Percentiles rank a stretch among this genome's conserved stretches.
These are phyloP conservation scores for Podochytrium sp. DNA, from an alignment of 192 early-diverging fungal genomes.

Conservation along the genomic window DNA sequence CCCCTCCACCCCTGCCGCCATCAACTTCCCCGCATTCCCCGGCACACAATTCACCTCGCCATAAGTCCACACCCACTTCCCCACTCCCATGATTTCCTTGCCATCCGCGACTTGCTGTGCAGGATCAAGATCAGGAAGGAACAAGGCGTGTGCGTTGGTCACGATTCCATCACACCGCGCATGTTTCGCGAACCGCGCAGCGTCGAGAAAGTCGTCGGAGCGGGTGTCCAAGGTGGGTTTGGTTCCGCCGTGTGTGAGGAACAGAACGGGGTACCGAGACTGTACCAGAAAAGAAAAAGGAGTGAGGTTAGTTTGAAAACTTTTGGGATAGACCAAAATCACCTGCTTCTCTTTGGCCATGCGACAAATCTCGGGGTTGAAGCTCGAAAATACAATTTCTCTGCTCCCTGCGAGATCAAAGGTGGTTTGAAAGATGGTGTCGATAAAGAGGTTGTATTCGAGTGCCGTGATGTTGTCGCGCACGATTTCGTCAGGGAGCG, in stretches of 20 bases:
- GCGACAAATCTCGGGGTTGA: slow-evolving; percentile 87
- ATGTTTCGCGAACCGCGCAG: slow-evolving; percentile 76
- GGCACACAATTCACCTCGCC: slow-evolving; percentile 16
- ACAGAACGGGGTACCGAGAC: slow-evolving; percentile 85
- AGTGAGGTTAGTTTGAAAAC: neutral
- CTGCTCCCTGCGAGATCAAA: slow-evolving; percentile 64
- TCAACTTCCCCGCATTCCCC: slow-evolving; percentile 6
- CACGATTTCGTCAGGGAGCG: slow-evolving; percentile 88
- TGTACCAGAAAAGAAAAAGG: too few species aligned
- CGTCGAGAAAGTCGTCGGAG: slow-evolving; percentile 78
- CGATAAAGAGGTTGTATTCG: slow-evolving; percentile 86
- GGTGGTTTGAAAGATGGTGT: slow-evolving; percentile 80
- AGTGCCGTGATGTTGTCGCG: too few species aligned
- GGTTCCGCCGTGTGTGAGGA: slow-evolving; percentile 85
- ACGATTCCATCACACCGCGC: slow-evolving; percentile 81
- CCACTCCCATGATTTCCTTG: slow-evolving; percentile 18
- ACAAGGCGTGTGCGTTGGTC: slow-evolving; percentile 47
- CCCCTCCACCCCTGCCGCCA: neutral
- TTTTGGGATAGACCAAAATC: too few species aligned
- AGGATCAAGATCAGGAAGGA: too few species aligned
- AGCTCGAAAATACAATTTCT: slow-evolving; percentile 90
- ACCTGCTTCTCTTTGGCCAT: slow-evolving; percentile 85
- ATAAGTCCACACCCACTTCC: slow-evolving; percentile 19
- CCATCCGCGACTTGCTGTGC: neutral
- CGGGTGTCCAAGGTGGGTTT: slow-evolving; percentile 75